Base-by-base conservation (phyloP, 257 asterid genomes). In the Solanum clarkiae region DNA sequence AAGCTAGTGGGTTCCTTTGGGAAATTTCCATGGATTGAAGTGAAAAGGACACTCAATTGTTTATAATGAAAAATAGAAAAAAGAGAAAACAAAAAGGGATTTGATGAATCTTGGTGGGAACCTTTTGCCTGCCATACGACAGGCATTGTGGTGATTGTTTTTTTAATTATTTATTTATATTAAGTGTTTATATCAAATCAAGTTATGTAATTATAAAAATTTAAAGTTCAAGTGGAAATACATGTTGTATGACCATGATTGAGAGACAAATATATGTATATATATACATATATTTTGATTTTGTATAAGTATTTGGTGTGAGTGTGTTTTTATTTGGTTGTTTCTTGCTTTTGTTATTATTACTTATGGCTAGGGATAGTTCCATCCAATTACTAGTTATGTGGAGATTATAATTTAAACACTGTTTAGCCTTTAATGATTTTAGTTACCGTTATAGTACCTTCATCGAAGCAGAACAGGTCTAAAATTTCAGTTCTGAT, bases 91-190 rank as follows among this genome's bases (percentile, higher is more conserved):
- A 75, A 75, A 8, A 24, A 79, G 77, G 84, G 82, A 72, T 40
- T 80, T 86, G 89, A 90, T 86, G 91, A 68, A 92, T 93, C 94
- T 93, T 93, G 90, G 92, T 88, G 92, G 92, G 97, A 89, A 88
- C 88, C 89, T 89, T 84, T 88, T 91, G 97, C 92, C 92, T 87
- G 92, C 93, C 93, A 86, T 32, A 88, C 90, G 88, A 91, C 84
- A 88, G 85, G 87, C 95, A 86, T 80, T 77, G 90, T 84, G 90
- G 86, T 83, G 87, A 89, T 89, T 90, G 63, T 11, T n/a, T 29
- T 68, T 70, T 70, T 13, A 40, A 40, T 18, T 40, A 18, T 18
- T 18, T 18, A 40, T 10, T 17, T 1, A 0, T 18, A 40, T 40
- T 1, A 26, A 17, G 3, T 0, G 8, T 69, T 17, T 69, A 69